phyloP scores from a whole-genome alignment of 2,329 filamentous ascomycete genomes.

The Aspergillus sergii region DNA sequence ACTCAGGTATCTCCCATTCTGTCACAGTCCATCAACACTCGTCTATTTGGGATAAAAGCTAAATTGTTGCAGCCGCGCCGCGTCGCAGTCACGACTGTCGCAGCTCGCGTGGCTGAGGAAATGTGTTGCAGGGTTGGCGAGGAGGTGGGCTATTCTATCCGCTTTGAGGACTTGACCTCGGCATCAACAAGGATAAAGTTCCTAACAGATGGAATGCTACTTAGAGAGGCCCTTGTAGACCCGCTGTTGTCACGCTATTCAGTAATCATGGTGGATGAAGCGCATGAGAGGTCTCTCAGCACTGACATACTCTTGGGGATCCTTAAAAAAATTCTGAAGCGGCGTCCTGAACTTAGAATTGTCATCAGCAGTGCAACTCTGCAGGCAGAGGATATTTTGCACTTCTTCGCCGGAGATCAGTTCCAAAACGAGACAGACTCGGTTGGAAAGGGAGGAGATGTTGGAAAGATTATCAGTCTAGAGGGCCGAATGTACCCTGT shows the following conservation, averaged over 20 bases:
- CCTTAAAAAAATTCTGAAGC: conserved; percentile 84
- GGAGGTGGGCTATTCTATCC: conserved; percentile 89
- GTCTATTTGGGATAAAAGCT: conserved; percentile 7
- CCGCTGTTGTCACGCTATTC: conserved; percentile 88
- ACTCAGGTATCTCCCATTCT: conserved; percentile 72
- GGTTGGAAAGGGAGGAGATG: conserved; percentile 41
- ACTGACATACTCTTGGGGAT: conserved; percentile 89
- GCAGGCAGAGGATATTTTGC: conserved; percentile 81
- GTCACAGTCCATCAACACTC: background rate
- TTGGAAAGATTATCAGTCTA: conserved; percentile 74
- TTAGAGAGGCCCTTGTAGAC: conserved; percentile 90
- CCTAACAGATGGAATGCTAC: conserved; percentile 86
- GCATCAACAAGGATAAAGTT: conserved; percentile 88
- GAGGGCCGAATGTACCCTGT: conserved; percentile 89
- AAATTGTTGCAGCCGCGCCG: conserved; percentile 68
- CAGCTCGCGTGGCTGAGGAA: conserved; percentile 86
- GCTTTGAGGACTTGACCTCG: conserved; percentile 88
- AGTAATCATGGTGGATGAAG: conserved; percentile 97
- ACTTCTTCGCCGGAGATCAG: conserved; percentile 69
- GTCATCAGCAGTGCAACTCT: conserved; percentile 92
- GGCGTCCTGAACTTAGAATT: conserved; percentile 78
- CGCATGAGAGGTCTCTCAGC: conserved; percentile 89
- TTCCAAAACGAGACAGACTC: conserved; percentile 38
- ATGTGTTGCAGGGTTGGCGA: conserved; percentile 83
- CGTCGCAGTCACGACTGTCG: conserved; percentile 89